Conservation (phyloP, 768 basidiomycete genomes). For the Termitomyces sp. region DNA sequence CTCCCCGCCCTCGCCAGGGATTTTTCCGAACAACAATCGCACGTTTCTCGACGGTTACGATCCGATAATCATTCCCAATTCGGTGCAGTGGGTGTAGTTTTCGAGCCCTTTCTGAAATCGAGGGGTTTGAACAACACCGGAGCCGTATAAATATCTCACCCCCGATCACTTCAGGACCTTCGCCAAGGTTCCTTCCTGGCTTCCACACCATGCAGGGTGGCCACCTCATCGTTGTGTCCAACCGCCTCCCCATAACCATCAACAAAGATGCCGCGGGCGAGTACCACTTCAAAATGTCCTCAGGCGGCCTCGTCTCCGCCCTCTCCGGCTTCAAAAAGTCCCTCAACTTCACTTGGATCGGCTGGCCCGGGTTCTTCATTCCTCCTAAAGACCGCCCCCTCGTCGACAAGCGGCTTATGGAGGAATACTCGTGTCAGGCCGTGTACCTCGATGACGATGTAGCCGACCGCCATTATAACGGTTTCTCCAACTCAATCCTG, state of each 20-base stretch:
- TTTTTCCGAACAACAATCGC: slow-evolving; percentile 20
- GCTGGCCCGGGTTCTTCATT: slow-evolving; percentile 94
- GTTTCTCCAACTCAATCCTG: slow-evolving; percentile 98
- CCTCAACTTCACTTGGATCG: slow-evolving; percentile 97
- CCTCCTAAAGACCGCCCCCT: slow-evolving; percentile 87
- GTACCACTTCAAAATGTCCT: slow-evolving; percentile 99
- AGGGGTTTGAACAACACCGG: background rate
- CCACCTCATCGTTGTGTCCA: slow-evolving; percentile 93
- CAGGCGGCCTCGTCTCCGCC: slow-evolving; percentile 95
- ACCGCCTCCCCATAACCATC: slow-evolving; percentile 94
- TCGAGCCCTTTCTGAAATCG: slow-evolving; percentile 9
- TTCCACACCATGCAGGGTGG: slow-evolving; percentile 47
- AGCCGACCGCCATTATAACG: slow-evolving; percentile 97
- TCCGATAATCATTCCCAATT: slow-evolving; percentile 36
- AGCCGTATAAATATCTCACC: slow-evolving; percentile 14
- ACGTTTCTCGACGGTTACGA: slow-evolving; percentile 28
- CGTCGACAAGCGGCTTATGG: slow-evolving; percentile 90
- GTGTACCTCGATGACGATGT: slow-evolving; percentile 98
- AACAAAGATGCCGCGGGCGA: slow-evolving; percentile 89
- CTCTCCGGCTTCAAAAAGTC: slow-evolving; percentile 98
- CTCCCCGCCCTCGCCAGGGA: background rate
- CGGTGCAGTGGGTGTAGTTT: slow-evolving; percentile 27
- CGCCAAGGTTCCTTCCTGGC: slow-evolving; percentile 23
- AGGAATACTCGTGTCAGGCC: slow-evolving; percentile 95
- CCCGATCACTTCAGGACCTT: slow-evolving; percentile 25